phyloP scores from a whole-genome alignment of 768 basidiomycete species.

The Hygrophorus russula region DNA sequence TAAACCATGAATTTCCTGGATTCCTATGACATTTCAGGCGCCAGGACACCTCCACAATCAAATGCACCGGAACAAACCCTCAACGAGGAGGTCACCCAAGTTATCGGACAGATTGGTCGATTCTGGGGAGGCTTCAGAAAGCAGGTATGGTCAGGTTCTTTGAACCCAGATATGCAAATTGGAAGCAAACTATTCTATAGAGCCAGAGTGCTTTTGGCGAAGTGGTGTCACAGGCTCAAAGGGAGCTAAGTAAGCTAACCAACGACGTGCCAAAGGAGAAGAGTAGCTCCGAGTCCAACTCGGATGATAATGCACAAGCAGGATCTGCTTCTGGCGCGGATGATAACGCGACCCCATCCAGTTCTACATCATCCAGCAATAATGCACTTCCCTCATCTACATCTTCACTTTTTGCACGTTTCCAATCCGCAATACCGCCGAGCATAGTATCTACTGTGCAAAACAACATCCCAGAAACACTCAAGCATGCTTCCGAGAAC shows the following conservation, averaged over 20 bases:
- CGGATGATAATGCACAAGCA: constrained; percentile 10
- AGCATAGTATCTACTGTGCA: constrained; percentile 61
- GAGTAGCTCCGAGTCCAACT: constrained; percentile 10
- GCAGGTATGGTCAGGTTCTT: constrained; percentile 44
- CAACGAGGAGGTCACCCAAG: constrained; percentile 83
- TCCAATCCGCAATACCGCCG: constrained; percentile 68
- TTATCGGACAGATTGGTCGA: constrained; percentile 74
- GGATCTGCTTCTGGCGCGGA: constrained; percentile 6
- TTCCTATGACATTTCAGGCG: constrained; percentile 45
- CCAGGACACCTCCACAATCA: constrained; percentile 35
- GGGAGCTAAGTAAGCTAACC: constrained; percentile 56
- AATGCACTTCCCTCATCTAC: constrained; percentile 11
- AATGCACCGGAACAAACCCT: constrained; percentile 40
- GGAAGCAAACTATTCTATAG: constrained; percentile 22
- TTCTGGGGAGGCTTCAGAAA: constrained; percentile 90
- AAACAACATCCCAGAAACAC: constrained; percentile 52
- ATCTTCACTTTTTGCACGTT: constrained; percentile 40
- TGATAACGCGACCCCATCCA: constrained; percentile 2
- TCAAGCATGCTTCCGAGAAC: constrained; percentile 49
- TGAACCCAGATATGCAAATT: not conserved
- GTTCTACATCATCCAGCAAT: constrained; percentile 12
- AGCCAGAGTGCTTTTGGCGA: constrained; percentile 57
- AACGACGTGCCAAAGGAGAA: constrained; percentile 12
- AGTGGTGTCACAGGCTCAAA: constrained; percentile 73
- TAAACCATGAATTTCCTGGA: constrained; percentile 63